Evolutionary conservation across 2,329 filamentous ascomycete species (phyloP).

Genomic region (Tolypocladium paradoxum): DNA sequence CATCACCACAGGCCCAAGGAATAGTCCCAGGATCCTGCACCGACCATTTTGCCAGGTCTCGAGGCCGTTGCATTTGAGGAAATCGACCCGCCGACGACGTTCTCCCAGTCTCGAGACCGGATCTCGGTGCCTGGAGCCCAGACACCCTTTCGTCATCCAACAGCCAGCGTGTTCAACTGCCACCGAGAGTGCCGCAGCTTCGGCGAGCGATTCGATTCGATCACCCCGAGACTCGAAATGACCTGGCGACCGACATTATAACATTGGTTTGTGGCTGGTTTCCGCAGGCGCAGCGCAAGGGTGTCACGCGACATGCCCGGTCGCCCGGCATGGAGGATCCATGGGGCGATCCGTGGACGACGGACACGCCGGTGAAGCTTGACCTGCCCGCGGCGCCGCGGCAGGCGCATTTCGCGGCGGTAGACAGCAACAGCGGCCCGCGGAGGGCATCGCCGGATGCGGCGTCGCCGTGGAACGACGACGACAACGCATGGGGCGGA

Average conservation of each 20-base stretch:
- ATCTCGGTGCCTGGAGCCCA: neutral
- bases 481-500: slow-evolving; percentile 23
- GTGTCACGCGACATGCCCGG: slow-evolving; percentile 19
- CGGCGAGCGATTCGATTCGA: neutral
- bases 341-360: slow-evolving; percentile 51
- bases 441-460: slow-evolving; percentile 11
- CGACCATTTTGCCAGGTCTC: neutral
- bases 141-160: neutral
- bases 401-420: slow-evolving; percentile 17
- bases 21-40: neutral
- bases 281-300: neutral
- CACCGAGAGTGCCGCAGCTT: neutral
- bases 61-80: neutral
- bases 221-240: neutral
- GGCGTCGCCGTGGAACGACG: slow-evolving; percentile 17
- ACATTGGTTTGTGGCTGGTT: neutral
- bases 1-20: neutral
- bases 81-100: neutral
- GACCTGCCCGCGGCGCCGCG: slow-evolving; percentile 22
- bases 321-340: slow-evolving; percentile 47
- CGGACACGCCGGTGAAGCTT: slow-evolving; percentile 24
- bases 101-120: neutral
- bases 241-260: neutral
- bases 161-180: neutral
- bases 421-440: slow-evolving; percentile 9